Base-by-base conservation (phyloP, 306 rosid species). In the Pterocarpus macrocarpus region DNA sequence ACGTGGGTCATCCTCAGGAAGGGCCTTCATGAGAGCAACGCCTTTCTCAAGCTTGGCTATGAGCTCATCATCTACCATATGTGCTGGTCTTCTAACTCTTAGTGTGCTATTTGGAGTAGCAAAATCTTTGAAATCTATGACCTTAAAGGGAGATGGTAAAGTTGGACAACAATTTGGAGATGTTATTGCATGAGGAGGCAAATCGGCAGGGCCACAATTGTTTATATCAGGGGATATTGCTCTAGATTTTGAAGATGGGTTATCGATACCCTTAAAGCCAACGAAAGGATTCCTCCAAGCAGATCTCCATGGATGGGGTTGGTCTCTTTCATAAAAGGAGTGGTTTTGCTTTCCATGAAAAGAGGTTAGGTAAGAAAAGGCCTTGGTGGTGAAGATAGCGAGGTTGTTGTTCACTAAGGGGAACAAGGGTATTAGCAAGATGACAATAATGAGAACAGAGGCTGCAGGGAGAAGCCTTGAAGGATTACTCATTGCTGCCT, bases 1-100 rank as follows among this genome's bases (percentile, higher is more conserved):
- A 12, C 94, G 90, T 4, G 97, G 93, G 16, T 92, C 97, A 4
- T 83, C 67, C 0, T 47, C 72, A 22, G 80, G 80, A 6, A 81
- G 64, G 17, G 76, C 70, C 65, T 75, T 81, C 85, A 81, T 81
- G 1, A 74, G 55, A 1, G 55, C 80, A 34, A 75, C 43, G 15
- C 76, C 85, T 32, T 45, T 74, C 35, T 81, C 76, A 17, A 74
- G 15, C 59, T 81, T 81, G 22, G 80, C 71, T 67, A 81, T 35
- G 1, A 16, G 16, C 3, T 75, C 76, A 1, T 75, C 36, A 13
- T 56, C 75, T 13, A 74, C 2, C 56, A 81, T 33, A 33, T 81
- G 85, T 1, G 16, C 56, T 0, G 80, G 70, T 55, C 35, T 81
- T 43, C 74, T 76, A 1, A 64, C 30, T 50, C 49, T 34, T 2